Evolutionary conservation across 2,329 filamentous ascomycete genomes (phyloP).

Genomic region (Calonectria multiphialidica): DNA sequence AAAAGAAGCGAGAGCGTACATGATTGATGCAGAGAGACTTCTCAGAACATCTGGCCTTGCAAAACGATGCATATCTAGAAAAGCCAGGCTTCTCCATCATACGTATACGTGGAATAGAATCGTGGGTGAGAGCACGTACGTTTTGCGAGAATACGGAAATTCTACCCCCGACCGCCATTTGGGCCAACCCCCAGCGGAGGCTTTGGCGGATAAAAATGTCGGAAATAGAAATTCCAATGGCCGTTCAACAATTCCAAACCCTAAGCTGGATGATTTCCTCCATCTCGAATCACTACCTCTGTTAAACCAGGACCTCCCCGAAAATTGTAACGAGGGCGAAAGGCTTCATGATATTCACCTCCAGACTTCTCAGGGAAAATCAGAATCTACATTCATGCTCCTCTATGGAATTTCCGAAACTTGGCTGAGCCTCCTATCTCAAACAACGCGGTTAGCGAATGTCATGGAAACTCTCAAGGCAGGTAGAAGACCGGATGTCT

Average conservation of each 20-base stretch:
- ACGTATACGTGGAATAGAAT: conserved; percentile 23
- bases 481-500: neutral
- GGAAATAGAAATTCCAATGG: neutral
- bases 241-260: neutral
- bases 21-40: neutral
- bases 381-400: conserved; percentile 13
- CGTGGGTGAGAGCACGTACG: conserved; percentile 22
- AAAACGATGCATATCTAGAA: conserved; percentile 20
- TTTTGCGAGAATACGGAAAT: neutral
- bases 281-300: neutral
- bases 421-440: conserved; percentile 25
- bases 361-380: neutral
- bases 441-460: conserved; percentile 19
- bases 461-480: neutral
- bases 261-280: neutral
- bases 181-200: neutral
- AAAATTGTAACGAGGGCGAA: neutral
- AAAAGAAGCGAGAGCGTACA: neutral
- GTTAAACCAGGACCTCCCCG: neutral
- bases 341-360: neutral
- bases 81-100: conserved; percentile 19
- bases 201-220: no score
- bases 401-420: conserved; percentile 21
- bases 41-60: conserved; percentile 8
- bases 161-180: neutral